Conservation (phyloP, 1,139 yeast genomes). For the Wickerhamomyces sp. region DNA sequence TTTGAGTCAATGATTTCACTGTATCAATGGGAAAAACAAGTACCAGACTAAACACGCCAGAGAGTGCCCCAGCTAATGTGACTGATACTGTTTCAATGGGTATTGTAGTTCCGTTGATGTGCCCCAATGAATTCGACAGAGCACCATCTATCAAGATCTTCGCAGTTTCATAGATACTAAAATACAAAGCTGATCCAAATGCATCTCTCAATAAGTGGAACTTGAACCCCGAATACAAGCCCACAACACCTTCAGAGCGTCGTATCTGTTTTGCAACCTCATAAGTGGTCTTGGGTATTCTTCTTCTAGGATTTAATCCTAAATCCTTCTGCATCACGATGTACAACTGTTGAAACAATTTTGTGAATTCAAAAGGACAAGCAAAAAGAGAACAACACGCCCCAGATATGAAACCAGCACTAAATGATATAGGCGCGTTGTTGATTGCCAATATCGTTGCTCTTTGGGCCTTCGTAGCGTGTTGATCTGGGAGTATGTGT, state of each 20-base stretch:
- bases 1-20: slow-evolving; percentile 66
- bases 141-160: slow-evolving; percentile 21
- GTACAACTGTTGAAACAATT: slow-evolving; percentile 72
- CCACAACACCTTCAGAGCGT: slow-evolving; percentile 51
- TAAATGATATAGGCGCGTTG: slow-evolving; percentile 61
- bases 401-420: slow-evolving; percentile 67
- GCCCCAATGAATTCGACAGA: slow-evolving; percentile 14
- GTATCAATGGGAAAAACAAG: slow-evolving; percentile 79
- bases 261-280: slow-evolving; percentile 48
- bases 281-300: slow-evolving; percentile 38
- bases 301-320: slow-evolving; percentile 17
- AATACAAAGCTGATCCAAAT: slow-evolving; percentile 68
- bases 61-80: slow-evolving; percentile 71
- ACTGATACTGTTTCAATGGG: slow-evolving; percentile 35
- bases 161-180: slow-evolving; percentile 65
- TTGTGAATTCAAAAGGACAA: slow-evolving; percentile 84
- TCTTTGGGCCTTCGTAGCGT: slow-evolving; percentile 4
- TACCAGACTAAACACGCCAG: slow-evolving; percentile 73
- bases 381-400: slow-evolving; percentile 61
- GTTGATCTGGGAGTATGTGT: slow-evolving; percentile 11
- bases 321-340: slow-evolving; percentile 36
- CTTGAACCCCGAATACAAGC: slow-evolving; percentile 69
- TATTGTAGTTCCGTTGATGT: slow-evolving; percentile 24
- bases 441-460: slow-evolving; percentile 30
- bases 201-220: slow-evolving; percentile 68